Evolutionary conservation across 2,329 filamentous ascomycete species (phyloP), one percentile per base, ranked within the genome.

Genomic region (Emericellopsis cladophorae): DNA sequence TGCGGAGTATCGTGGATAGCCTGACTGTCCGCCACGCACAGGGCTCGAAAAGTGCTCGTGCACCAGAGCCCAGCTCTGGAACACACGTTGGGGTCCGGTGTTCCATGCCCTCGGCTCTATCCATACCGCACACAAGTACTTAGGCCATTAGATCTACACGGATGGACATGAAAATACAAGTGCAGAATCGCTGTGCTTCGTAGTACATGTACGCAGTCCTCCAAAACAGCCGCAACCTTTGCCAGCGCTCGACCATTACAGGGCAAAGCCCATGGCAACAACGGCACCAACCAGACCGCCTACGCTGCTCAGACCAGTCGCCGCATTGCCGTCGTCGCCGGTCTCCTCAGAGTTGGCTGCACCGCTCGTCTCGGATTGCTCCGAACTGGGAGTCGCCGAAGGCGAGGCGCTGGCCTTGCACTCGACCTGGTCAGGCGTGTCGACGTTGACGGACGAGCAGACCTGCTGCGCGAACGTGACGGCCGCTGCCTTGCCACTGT

Each of bases 401-500:
- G 37, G 24, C 26, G 23, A 8, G 12, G 16, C 37, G 35, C 22
- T 15, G 18, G 44, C 45, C 38, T 55, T 54, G 55, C 63, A 67
- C 37, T 53, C 51, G 34, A 66, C 58, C 46, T 56, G 42, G 42
- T 54, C 49, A 31, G 64, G 64, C 5, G 62, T 52, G 15, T 48
- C 42, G 37, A 65, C 59, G 37, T 56, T 55, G 31, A 50, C 48
- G 36, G 54, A 49, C 32, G 51, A 56, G 59, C 64, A 67, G 44
- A 67, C 56, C 46, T 55, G 45, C 37, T 51, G 48, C 40, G 64
- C 64, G 47, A 54, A 65, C 35, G 49, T 40, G 44, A 67, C 55
- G 38, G 64, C 60, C 1, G 47, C 44, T 1, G 51, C 44, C 45
- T 61, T 57, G 31, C 59, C 60, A 5, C 47, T 39, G 9, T 46